Evolutionary conservation across 805 yeast genomes (phyloP), one percentile per base, ranked within the genome.

Genomic region (Zygoascus flipseniorum): DNA sequence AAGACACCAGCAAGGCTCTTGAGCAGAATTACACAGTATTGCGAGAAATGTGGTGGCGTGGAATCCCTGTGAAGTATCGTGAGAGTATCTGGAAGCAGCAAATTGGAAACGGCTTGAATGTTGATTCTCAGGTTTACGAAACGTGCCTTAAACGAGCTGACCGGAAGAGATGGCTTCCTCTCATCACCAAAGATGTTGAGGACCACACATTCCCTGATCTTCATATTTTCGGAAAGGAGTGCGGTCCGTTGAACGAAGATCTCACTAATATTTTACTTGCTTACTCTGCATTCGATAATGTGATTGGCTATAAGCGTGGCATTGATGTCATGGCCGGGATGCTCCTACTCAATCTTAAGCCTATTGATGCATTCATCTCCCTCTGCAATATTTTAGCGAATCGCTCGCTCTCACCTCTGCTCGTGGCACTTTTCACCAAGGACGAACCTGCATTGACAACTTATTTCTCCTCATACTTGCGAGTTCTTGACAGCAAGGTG

Each of bases 1-100:
- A n/a, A 10, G 41, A 31, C 18, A 2, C 23, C 23, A 28, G 16
- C 39, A 49, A 42, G 31, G 26, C 47, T 14, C 45, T n/a, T 16
- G 49, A 31, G 16, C 71, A 74, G 8, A 63, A 72, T 48, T 73
- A 69, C 51, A 61, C 63, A 23, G 54, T 56, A 5, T 18, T 51
- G 6, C 4, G 53, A 37, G 83, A 80, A 55, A 64, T 80, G 32
- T 79, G 82, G 79, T 81, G 85, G 85, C 67, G 82, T 37, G 83
- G 83, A 4, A 62, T 81, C 2, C 82, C 85, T 1, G 37, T 60
- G n/a, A 61, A 62, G 19, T 60, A 72, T 5, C 69, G 89, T 45
- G 64, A 70, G 5, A 63, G 65, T 10, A 69, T 83, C 1, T 85
- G 89, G 89, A 62, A 66, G 54, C 65, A 64, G 46, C 77, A 73